phyloP scores from a whole-genome alignment of 768 basidiomycete genomes.

The Calocybe cyanea region DNA sequence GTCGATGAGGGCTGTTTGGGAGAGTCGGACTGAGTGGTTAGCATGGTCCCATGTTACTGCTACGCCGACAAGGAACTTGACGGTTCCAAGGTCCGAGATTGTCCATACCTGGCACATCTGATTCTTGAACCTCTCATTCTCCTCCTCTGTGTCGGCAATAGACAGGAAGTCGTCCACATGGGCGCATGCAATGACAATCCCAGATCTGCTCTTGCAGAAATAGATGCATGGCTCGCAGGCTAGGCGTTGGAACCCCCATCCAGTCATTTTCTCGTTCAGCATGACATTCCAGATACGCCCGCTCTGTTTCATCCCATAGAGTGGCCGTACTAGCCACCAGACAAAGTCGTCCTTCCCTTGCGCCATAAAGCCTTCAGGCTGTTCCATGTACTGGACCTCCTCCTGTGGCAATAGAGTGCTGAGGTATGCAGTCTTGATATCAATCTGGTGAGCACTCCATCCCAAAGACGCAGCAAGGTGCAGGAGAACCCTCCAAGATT shows the following conservation, averaged over 20 bases:
- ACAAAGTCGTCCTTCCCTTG: conserved; percentile 14
- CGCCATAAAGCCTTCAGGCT: conserved; percentile 24
- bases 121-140: conserved; percentile 18
- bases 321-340: neutral
- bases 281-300: too few relatives aligned
- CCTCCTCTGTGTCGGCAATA: too few relatives aligned
- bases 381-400: conserved; percentile 8
- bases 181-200: conserved; percentile 19
- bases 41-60: too few relatives aligned
- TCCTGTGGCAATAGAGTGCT: conserved; percentile 2
- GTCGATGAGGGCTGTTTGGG: too few relatives aligned
- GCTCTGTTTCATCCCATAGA: too few relatives aligned
- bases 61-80: conserved; percentile 21
- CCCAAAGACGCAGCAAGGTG: conserved; percentile 29
- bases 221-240: conserved; percentile 22
- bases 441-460: conserved; percentile 34
- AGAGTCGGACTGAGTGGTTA: too few relatives aligned
- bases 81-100: too few relatives aligned
- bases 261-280: conserved; percentile 18
- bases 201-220: too few relatives aligned
- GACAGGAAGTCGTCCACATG: too few relatives aligned
- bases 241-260: conserved; percentile 22
- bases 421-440: conserved; percentile 10
- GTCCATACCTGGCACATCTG: too few relatives aligned
- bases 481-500: conserved; percentile 32